Conservation (phyloP, 257 asterid genomes). For the Ballota nigra region DNA sequence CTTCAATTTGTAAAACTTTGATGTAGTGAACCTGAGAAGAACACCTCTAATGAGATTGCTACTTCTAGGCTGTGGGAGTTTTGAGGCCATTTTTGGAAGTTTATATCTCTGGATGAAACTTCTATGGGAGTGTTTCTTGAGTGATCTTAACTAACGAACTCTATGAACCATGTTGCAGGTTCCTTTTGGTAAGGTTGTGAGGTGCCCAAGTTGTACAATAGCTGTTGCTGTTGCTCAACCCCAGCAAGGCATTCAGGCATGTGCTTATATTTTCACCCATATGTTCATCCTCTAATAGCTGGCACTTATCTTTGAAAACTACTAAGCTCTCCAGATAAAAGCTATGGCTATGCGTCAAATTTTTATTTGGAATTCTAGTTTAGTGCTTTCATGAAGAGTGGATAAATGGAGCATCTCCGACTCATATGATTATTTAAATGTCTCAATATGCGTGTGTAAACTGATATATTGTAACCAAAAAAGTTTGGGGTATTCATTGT, state of each 20-base stretch:
- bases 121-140: neutral
- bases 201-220: slow-evolving; percentile 86
- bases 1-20: neutral
- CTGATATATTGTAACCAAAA: neutral
- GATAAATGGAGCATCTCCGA: neutral
- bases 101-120: neutral
- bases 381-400: neutral
- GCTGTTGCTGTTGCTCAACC: slow-evolving; percentile 92
- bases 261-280: slow-evolving; percentile 21
- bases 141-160: neutral
- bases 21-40: neutral
- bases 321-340: neutral
- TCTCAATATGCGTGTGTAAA: neutral
- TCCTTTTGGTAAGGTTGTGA: slow-evolving; percentile 88
- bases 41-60: neutral
- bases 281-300: neutral
- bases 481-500: neutral
- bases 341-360: neutral
- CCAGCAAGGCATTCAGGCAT: slow-evolving; percentile 94
- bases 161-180: slow-evolving; percentile 47
- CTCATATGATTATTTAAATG: neutral
- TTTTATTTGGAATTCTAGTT: neutral
- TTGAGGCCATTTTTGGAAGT: neutral
- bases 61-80: neutral
- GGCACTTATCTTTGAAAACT: neutral